Base-by-base conservation (phyloP, 495 filamentous ascomycete genomes). In the Penicillium malachiteum region DNA sequence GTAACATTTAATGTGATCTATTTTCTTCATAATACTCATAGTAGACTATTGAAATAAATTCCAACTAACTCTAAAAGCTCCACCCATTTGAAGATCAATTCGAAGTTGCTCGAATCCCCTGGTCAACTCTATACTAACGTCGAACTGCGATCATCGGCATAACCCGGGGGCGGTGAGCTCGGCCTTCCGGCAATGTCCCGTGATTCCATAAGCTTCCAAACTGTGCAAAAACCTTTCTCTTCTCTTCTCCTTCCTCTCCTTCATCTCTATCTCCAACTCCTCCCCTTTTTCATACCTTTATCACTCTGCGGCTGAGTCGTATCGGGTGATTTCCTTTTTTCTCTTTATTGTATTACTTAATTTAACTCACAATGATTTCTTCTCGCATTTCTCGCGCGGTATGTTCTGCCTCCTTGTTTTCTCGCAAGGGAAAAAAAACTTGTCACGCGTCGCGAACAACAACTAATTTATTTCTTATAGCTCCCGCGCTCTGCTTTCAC, bases 331-430 rank as follows among this genome's bases (percentile, higher is more conserved):
- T 63, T 57, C 56, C 57, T 59, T 64, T 64, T 68, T 62, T 60
- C 61, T 63, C 59, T 67, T 75, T 71, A 61, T 54, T 68, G 67
- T 71, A 64, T 71, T 71, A 67, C 62, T 67, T 66, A 65, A 69
- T 69, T 62, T 66, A 62, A 54, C 62, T 60, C 66, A 81, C 70
- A 71, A 84, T 84, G 81, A 67, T 84, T 61, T 72, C 80, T 60
- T 80, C 77, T 61, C 81, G 76, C 70, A 67, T 83, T 57, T 74
- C 75, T 61, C 76, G 78, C 78, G 86, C 82, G 75, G 91, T 96
- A 86, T 79, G 86, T 84, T 12, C 34, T 3, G 13, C 2, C 12
- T 13, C 71, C 67, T 70, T 70, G 50, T 46, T 32, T 33, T 32
- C n/a, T 13, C 30, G 4, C 26, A 46, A 11, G 11, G 21, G 50